Base-by-base conservation (phyloP, 2,329 filamentous ascomycete species). In the Trichoderma asperellum region DNA sequence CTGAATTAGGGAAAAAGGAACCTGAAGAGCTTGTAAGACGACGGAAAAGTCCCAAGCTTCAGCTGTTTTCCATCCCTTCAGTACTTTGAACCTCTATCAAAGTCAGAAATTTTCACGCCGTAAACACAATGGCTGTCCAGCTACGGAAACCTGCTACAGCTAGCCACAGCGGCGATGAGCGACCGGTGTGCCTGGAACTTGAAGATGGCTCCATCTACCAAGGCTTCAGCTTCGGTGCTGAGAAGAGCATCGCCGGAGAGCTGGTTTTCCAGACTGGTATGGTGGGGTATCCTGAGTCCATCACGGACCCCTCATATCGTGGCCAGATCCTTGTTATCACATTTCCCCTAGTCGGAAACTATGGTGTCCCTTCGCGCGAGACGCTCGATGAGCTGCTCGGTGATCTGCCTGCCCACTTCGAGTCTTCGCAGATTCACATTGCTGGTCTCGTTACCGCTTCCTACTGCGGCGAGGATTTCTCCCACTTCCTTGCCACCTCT, bases 201-300 rank as follows among this genome's bases (percentile, higher is more conserved):
- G 87, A 96, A 81, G 94, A 98, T 85, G 94, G 94, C 81, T 89
- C 91, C 70, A 88, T 93, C 78, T 97, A 94, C 86, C 92, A 96
- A 80, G 96, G 96, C 75, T 94, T 93, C 85, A 97, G 94, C 87
- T 99, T 99, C 80, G 96, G 96, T 82, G 94, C 95, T 73, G 87
- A 93, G 78, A 97, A 94, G 87, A 97, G 93, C 84, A 89, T 96
- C 77, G 92, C 95, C 74, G 96, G 96, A 81, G 96, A 99, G 86
- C 87, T 99, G 80, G 96, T 99, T 83, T 99, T 99, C 85, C 95
- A 98, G 87, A 99, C 96, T 70, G 96, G 96, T 82, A 97, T 98
- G 94, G 96, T 98, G 75, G 96, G 96, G 78, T 99, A 99, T 80
- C 94, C 96, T 53, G 96, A 99, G 85, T 96, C 91, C 59, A 87